Evolutionary conservation across 345 rosid species (phyloP).

Genomic region (Nasturtium officinale): DNA sequence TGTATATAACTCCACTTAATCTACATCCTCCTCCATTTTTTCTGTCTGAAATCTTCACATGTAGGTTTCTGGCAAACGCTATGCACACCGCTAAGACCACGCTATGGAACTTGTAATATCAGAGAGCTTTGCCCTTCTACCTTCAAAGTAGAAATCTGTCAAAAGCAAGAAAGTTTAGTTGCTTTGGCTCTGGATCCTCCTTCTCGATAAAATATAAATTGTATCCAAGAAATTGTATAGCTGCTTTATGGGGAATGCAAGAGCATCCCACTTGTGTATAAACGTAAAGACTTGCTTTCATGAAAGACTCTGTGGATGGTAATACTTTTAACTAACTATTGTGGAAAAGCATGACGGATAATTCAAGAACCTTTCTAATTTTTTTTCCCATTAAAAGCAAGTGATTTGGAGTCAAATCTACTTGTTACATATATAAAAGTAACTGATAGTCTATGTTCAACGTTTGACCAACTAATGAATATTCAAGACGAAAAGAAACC

Average conservation of each 20-base stretch:
- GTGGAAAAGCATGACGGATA: background rate
- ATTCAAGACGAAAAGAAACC: background rate
- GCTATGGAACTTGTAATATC: constrained; percentile 64
- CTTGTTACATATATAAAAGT: background rate
- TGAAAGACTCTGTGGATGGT: background rate
- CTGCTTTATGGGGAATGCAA: constrained; percentile 11
- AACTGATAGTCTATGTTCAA: background rate
- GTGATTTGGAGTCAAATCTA: constrained; percentile 2
- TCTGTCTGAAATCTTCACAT: constrained; percentile 39
- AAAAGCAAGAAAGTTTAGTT: constrained; percentile 43
- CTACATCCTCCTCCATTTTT: constrained; percentile 1
- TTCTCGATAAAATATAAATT: background rate
- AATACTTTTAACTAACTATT: background rate
- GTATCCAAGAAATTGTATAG: constrained; percentile 12
- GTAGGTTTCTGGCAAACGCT: constrained; percentile 95
- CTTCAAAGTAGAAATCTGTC: constrained; percentile 62
- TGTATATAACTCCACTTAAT: background rate
- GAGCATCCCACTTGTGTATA: constrained; percentile 13
- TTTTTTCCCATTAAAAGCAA: background rate
- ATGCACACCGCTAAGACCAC: constrained; percentile 83
- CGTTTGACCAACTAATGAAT: background rate
- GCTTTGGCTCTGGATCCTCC: constrained; percentile 21
- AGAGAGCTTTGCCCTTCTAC: constrained; percentile 82
- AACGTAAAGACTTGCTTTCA: background rate
- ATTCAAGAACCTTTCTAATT: background rate